Conservation (phyloP, 2,329 filamentous ascomycete species). For the Apiospora hydei region DNA sequence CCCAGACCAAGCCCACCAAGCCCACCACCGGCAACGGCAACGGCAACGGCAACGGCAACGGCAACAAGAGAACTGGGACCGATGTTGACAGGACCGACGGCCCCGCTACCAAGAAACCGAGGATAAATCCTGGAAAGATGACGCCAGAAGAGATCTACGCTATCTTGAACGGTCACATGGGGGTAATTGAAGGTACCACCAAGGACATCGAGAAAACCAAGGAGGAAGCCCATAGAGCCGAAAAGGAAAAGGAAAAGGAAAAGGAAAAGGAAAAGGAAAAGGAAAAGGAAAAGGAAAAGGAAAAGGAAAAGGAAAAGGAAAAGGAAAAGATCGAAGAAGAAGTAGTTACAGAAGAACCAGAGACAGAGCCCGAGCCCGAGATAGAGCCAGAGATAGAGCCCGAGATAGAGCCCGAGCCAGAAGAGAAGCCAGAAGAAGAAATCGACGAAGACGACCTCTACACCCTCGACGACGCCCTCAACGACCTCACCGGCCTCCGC, state of each 20-base stretch:
- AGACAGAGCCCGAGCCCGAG: background rate
- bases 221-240: too few species aligned
- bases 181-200: too few species aligned
- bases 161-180: too few species aligned
- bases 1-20: too few species aligned
- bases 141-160: too few species aligned
- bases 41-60: background rate
- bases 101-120: background rate
- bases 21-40: background rate
- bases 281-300: too few species aligned
- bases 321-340: background rate
- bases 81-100: background rate
- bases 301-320: background rate
- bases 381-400: background rate
- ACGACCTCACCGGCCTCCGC: background rate
- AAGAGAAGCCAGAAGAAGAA: background rate
- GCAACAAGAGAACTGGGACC: background rate
- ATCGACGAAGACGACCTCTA: background rate
- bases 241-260: too few species aligned
- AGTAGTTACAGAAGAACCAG: background rate
- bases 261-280: too few species aligned
- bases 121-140: background rate
- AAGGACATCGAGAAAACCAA: too few species aligned
- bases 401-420: background rate
- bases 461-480: background rate